Evolutionary conservation across 257 asterid species (phyloP).

Genomic region (Jaltomata sinuosa): DNA sequence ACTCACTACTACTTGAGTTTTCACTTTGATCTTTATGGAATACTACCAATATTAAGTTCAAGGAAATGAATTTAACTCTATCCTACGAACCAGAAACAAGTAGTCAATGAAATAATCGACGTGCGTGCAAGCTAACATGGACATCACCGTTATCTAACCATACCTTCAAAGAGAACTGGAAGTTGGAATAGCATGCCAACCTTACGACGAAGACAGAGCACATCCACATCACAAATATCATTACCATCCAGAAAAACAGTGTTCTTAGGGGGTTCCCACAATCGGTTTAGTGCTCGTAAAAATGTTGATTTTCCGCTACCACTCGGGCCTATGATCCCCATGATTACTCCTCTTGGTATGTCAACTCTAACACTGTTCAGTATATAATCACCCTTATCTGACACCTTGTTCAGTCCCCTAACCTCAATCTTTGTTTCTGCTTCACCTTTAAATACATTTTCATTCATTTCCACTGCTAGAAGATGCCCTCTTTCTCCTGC

Average conservation of each 20-base stretch:
- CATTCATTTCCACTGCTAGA: constrained; percentile 10
- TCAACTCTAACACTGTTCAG: constrained; percentile 41
- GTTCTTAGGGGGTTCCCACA: constrained; percentile 64
- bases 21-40: background rate
- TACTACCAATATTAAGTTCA: background rate
- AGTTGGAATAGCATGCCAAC: constrained; percentile 79
- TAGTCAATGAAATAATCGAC: too few species aligned
- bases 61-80: too few species aligned
- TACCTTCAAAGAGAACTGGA: constrained; percentile 72
- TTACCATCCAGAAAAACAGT: constrained; percentile 57
- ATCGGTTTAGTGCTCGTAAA: constrained; percentile 57
- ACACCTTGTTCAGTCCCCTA: constrained; percentile 35
- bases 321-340: constrained; percentile 83
- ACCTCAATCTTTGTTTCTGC: constrained; percentile 40
- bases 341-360: constrained; percentile 49
- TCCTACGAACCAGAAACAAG: too few species aligned
- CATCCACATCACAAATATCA: constrained; percentile 54
- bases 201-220: constrained; percentile 49
- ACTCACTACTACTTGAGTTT: background rate
- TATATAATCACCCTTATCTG: constrained; percentile 37
- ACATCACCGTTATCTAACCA: background rate
- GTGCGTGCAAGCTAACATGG: too few species aligned
- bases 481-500: constrained; percentile 25
- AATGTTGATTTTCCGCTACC: constrained; percentile 79
- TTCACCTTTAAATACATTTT: background rate